Evolutionary conservation across 108 stramenopile genomes (phyloP), one percentile per base, ranked within the genome.

Genomic region (Nitzschia sp.): DNA sequence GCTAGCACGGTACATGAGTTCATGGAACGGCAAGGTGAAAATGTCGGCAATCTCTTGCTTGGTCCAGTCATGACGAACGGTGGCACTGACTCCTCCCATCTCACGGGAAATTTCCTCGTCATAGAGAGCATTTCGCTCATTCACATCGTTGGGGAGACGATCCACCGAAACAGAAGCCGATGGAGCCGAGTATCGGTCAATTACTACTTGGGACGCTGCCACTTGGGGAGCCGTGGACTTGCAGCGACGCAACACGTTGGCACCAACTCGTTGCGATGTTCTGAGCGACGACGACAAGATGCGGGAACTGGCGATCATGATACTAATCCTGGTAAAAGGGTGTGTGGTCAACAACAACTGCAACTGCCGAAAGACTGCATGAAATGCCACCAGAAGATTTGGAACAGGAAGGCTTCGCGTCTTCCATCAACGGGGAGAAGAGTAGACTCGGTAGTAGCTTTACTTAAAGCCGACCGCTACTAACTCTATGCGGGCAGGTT

Each of bases 1-100:
- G 10, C 90, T 82, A 34, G 97, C 96, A 39, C 83, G 81, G 80
- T 96, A 95, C 90, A 98, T 91, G 56, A 98, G 90, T 70, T 98
- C 97, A 69, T 96, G 88, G 75, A 98, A 91, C 54, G 97, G 97
- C 51, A 88, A 80, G 57, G 76, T 50, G 79, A 94, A 97, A 50
- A 97, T 82, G 9, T 88, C 92, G 53, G 89, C 84, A 71, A 98
- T 96, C 64, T 98, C 95, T 54, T 83, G 77, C 61, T 84, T 87
- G 40, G 94, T 94, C 97, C 97, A 98, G 65, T 98, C 87, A 66
- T 91, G 87, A 53, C 90, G 94, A 21, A 94, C 85, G 39, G 78
- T 52, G 7, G 91, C 83, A 11, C 85, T 81, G 52, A 89, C 67
- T 10, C 86, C 88, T 17, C 78, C 85, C 87, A 93, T 83, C 50